Conservation (phyloP, 2,329 filamentous ascomycete species). For the Pseudocercospora fuligena region DNA sequence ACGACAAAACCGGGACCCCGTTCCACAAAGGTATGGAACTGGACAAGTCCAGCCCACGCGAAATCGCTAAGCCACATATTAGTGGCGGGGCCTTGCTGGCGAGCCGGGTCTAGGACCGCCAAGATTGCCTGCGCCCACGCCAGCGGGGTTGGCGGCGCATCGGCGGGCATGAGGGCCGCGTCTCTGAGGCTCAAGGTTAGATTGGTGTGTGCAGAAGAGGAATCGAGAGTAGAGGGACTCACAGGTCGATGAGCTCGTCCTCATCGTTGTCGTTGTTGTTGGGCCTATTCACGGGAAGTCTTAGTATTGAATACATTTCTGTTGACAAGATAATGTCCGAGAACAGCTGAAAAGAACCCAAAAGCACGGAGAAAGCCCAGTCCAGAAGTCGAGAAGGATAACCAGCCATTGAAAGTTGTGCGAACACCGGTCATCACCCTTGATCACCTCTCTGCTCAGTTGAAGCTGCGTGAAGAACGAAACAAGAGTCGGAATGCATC, state of each 20-base stretch:
- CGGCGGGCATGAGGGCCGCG: background rate
- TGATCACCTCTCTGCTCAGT: too few relatives aligned
- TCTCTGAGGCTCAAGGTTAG: background rate
- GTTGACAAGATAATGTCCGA: background rate
- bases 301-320: background rate
- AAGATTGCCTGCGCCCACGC: background rate
- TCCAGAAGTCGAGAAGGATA: too few relatives aligned
- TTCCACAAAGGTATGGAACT: background rate
- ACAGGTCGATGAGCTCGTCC: conserved; percentile 5
- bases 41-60: background rate
- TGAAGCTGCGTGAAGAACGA: too few relatives aligned
- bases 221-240: background rate
- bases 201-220: background rate
- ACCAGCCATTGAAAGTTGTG: too few relatives aligned
- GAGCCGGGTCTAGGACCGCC: background rate
- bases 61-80: background rate
- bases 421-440: too few relatives aligned
- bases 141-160: background rate
- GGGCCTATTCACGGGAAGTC: background rate
- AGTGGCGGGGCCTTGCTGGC: conserved; percentile 7
- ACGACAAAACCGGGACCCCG: background rate
- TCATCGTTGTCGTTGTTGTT: background rate
- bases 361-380: background rate
- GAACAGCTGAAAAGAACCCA: background rate
- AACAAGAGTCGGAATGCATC: too few relatives aligned